Conservation (phyloP, 2,329 filamentous ascomycete genomes). For the Zasmidium cellare region DNA sequence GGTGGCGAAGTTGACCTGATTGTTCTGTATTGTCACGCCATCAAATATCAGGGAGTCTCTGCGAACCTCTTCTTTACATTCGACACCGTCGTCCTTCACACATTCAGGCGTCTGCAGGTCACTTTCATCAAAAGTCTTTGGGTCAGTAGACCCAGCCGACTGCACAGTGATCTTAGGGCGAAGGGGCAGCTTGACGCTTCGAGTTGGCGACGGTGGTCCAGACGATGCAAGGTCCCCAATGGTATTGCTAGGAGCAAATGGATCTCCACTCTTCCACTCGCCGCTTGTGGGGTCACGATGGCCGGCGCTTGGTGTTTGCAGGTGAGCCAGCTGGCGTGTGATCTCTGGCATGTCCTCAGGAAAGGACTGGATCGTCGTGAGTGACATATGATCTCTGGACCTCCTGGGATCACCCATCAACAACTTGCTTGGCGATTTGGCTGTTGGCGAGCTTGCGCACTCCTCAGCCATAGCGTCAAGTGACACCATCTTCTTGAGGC, state of each 20-base stretch:
- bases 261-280: slow-evolving; percentile 22
- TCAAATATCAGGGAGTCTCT: background rate
- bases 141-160: slow-evolving; percentile 2
- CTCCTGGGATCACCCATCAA: slow-evolving; percentile 1
- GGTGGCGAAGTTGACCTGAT: too few species aligned
- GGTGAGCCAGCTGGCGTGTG: slow-evolving; percentile 14
- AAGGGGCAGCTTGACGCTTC: slow-evolving; percentile 13
- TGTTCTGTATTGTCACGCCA: background rate
- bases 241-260: slow-evolving; percentile 20
- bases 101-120: background rate
- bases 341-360: slow-evolving; percentile 19
- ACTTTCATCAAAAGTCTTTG: slow-evolving; percentile 7
- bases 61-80: background rate
- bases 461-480: slow-evolving; percentile 29
- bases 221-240: slow-evolving; percentile 3
- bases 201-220: slow-evolving; percentile 2
- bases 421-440: background rate
- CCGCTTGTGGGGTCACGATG: slow-evolving; percentile 13
- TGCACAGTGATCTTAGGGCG: slow-evolving; percentile 19
- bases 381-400: slow-evolving; percentile 3
- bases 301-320: slow-evolving; percentile 9
- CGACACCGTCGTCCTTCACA: background rate
- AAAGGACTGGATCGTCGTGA: slow-evolving; percentile 8
- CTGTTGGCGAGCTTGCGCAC: slow-evolving; percentile 1
- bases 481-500: slow-evolving; percentile 26